Conservation (phyloP, 1,284 basidiomycete genomes). For the Neonothopanus nambi region DNA sequence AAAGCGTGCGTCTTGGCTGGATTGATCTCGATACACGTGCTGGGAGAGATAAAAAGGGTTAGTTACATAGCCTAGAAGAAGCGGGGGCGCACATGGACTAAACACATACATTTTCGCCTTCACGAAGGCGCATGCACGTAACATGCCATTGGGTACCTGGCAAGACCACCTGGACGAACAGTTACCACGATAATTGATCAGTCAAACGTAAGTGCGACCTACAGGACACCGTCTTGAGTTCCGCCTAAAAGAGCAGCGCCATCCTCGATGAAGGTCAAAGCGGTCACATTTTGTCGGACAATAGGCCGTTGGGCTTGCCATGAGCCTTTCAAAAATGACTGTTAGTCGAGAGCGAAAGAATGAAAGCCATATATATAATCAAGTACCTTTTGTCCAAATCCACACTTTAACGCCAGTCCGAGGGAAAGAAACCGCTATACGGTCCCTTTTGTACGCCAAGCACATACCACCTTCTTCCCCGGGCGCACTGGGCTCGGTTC, state of each 20-base stretch:
- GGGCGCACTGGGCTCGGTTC: conserved; percentile 33
- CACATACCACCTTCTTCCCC: conserved; percentile 41
- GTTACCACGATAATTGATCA: conserved; percentile 15
- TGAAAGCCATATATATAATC: background rate
- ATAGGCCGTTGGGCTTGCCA: conserved; percentile 64
- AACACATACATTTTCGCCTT: conserved; percentile 53
- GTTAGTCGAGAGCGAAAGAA: background rate
- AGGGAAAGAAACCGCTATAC: conserved; percentile 63
- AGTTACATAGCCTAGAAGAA: too few species aligned
- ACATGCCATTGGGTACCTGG: conserved; percentile 60
- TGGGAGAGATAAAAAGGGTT: background rate
- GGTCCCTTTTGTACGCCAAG: conserved; percentile 54
- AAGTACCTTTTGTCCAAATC: conserved; percentile 56
- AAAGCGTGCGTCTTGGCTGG: conserved; percentile 47
- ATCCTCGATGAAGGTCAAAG: conserved; percentile 59
- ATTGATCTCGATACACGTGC: conserved; percentile 47
- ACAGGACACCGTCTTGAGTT: conserved; percentile 68
- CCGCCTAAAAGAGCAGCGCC: conserved; percentile 65
- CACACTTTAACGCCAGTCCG: conserved; percentile 62
- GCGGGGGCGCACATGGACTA: background rate
- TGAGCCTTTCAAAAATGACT: conserved; percentile 36
- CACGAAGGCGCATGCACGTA: conserved; percentile 57
- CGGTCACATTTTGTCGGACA: conserved; percentile 57
- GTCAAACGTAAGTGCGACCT: conserved; percentile 23
- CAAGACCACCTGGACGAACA: conserved; percentile 53